These are phyloP conservation scores for Auricularia sp. DNA, from an alignment of 768 basidiomycete species.

Conservation along the genomic window DNA sequence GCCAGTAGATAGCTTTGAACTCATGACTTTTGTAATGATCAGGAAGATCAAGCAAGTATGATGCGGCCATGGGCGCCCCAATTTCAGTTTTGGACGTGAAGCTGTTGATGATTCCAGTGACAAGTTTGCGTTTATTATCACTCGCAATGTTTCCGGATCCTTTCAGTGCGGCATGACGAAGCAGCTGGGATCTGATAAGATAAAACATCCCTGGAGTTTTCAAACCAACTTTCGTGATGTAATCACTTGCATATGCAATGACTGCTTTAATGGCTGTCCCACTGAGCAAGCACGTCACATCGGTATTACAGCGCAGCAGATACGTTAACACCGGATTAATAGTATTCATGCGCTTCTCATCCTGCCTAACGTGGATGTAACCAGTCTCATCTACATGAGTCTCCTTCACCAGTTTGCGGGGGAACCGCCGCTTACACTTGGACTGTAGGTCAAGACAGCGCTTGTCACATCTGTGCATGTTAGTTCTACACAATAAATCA, in stretches of 20 bases:
- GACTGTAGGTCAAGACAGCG: constrained; percentile 24
- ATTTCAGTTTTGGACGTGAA: neutral
- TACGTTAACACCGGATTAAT: constrained; percentile 24
- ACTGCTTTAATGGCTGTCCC: constrained; percentile 34
- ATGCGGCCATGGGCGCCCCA: constrained; percentile 1
- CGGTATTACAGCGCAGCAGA: constrained; percentile 30
- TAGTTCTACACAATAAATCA: constrained; percentile 21
- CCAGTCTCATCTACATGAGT: constrained; percentile 24
- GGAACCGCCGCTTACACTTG: constrained; percentile 29
- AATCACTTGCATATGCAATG: constrained; percentile 33
- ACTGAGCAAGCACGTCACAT: constrained; percentile 30
- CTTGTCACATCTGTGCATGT: constrained; percentile 21
- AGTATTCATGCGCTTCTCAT: constrained; percentile 30
- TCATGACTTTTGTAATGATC: constrained; percentile 4
- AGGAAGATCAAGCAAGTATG: neutral
- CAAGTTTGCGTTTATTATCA: neutral
- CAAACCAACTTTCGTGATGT: constrained; percentile 31
- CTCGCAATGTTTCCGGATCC: neutral
- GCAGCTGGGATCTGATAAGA: constrained; percentile 16
- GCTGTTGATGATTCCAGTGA: neutral
- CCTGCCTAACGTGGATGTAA: constrained; percentile 19
- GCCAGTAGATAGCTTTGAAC: constrained; percentile 2
- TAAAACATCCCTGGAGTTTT: constrained; percentile 33
- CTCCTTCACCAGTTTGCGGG: constrained; percentile 17
- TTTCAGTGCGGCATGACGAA: constrained; percentile 17